Base-by-base conservation (phyloP, 2,329 filamentous ascomycete species). In the Hymenotorrendiella dingleyae region DNA sequence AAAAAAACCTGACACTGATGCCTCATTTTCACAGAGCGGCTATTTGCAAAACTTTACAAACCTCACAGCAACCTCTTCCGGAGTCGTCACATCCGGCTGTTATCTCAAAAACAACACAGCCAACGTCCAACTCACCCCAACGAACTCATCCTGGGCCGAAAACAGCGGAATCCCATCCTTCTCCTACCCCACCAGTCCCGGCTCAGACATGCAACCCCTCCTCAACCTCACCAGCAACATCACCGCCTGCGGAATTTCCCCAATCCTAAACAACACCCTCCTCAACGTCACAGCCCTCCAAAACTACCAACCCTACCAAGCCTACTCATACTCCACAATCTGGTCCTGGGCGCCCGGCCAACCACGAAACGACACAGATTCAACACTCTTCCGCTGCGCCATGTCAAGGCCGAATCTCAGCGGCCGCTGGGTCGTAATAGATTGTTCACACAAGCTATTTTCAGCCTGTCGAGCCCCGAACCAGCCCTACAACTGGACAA, bases 311-410 rank as follows among this genome's bases (percentile, higher is more conserved):
- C 66, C 67, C 4, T 81, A 82, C 55, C 64, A 67, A 45, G 66
- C 67, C 36, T 70, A 74, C 46, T 69, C 70, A 1, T 62, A 70
- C 33, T 43, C 54, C 10, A 65, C 72, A 0, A 65, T 76, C 8
- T 84, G 80, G 78, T 72, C 76, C 16, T 84, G 79, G 78, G 73
- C 69, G 2, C 58, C 66, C 0, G 67, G 68, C 9, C 68, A 84
- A 57, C 80, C 80, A 1, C 54, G 60, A 23, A 76, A 76, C 45
- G 62, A 60, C 26, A 67, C 67, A 3, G 49, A 56, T 8, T 54
- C 54, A 6, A 56, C 57, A 3, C 58, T 62, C 23, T 64, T 69
- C 39, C 73, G 76, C 40, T 85, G 81, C 57, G 77, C 78, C 10
- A 24, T 49, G 2, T 49, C 42, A 6, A n/a, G n/a, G n/a, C n/a